phyloP scores from a whole-genome alignment of 2,329 filamentous ascomycete genomes.

The Penicillium fuscoglaucum region DNA sequence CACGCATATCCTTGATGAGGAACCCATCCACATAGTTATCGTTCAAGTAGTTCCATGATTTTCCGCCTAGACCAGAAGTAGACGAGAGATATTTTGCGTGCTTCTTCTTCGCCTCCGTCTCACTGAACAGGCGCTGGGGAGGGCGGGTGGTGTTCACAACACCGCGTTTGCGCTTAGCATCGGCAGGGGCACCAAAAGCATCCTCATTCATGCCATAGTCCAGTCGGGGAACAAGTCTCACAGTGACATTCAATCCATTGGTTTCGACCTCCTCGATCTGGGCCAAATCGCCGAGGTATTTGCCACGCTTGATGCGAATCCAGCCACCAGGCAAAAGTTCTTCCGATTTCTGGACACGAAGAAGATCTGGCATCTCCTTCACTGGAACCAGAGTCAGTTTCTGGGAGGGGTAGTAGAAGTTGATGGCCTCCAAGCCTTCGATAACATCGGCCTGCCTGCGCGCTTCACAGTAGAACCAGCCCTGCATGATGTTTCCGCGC shows the following conservation, averaged over 20 bases:
- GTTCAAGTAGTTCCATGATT: slow-evolving; percentile 79
- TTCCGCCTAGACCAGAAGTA: slow-evolving; percentile 57
- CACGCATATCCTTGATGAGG: slow-evolving; percentile 88
- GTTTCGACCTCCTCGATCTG: slow-evolving; percentile 91
- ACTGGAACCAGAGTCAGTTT: slow-evolving; percentile 89
- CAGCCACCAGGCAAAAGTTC: slow-evolving; percentile 84
- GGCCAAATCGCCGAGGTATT: slow-evolving; percentile 85
- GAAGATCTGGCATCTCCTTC: slow-evolving; percentile 96
- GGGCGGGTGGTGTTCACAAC: slow-evolving; percentile 64
- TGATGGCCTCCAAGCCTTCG: slow-evolving; percentile 76
- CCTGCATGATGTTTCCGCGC: slow-evolving; percentile 83
- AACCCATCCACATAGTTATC: slow-evolving; percentile 94
- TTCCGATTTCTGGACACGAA: slow-evolving; percentile 83
- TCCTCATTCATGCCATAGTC: slow-evolving; percentile 92
- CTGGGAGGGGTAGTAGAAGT: slow-evolving; percentile 84
- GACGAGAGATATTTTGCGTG: slow-evolving; percentile 64
- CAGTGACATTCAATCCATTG: slow-evolving; percentile 83
- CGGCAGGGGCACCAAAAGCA: slow-evolving; percentile 52
- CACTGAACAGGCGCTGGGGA: slow-evolving; percentile 88
- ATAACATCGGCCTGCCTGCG: slow-evolving; percentile 82
- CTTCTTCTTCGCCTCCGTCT: slow-evolving; percentile 86
- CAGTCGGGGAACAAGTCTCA: slow-evolving; percentile 84
- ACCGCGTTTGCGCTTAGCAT: slow-evolving; percentile 77
- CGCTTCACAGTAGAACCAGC: slow-evolving; percentile 94
- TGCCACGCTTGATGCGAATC: slow-evolving; percentile 79